Evolutionary conservation across 345 rosid species (phyloP), one percentile per base, ranked within the genome.

Genomic region (Gossypium turneri): DNA sequence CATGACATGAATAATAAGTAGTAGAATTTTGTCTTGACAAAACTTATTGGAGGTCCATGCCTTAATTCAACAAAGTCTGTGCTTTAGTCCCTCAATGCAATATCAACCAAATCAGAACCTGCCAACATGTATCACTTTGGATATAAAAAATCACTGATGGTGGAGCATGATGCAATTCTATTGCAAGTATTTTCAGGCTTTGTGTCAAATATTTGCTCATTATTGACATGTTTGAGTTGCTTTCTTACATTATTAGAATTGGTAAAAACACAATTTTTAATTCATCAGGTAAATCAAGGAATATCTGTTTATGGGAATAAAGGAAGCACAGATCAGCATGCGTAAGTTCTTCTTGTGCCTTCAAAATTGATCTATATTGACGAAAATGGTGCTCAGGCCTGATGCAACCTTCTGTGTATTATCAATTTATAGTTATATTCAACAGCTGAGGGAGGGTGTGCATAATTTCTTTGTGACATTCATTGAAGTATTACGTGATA

Each of bases 281-380:
- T 75, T 81, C 76, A 73, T 70, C 86, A 95, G 99, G 99, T 95
- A 62, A 91, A 93, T 87, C 99, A 95, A 86, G 99, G 98, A 75
- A 82, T 93, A 77, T 78, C 91, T 65, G 99, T 95, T 24, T 95
- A 95, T 79, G 99, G 99, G 81, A 95, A 95, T 82, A 95, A 95
- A 85, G 99, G 99, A 73, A 95, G 99, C 89, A 95, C 99, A 53
- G 98, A 95, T 85, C 99, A 95, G 86, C 98, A 95, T 12, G 99
- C 99, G 98, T 95, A 85, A 90, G 98, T 82, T 81, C 80, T 74
- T 52, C 12, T 55, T 52, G 22, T 59, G 34, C 44, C 19, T 22
- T 71, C 38, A 3, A 22, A 25, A 10, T 66, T 25, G 29, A 57
- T 66, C 27, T 55, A 0, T 53, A 20, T 44, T 70, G 22, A 27